Percentiles rank a stretch among this genome's conserved stretches.
Evolutionary conservation across 2,329 filamentous ascomycete species (phyloP).

Genomic region (Tolypocladium sp.): DNA sequence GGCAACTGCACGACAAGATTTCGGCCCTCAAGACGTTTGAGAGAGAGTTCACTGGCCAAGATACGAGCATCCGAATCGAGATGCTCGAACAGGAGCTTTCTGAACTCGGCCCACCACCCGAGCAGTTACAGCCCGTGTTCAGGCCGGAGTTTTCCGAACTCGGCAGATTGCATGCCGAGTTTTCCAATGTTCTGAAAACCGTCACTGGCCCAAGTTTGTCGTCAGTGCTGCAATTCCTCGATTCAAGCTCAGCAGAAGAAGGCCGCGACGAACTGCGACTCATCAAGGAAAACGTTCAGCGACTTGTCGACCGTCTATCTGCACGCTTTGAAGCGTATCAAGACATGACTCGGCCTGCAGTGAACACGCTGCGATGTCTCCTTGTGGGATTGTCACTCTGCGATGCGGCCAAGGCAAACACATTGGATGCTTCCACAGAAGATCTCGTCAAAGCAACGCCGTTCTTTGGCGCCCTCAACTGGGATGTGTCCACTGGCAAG

Average conservation of each 20-base stretch:
- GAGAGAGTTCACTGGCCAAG: conserved; percentile 55
- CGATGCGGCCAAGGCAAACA: conserved; percentile 32
- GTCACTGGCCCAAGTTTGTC: conserved; percentile 40
- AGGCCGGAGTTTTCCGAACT: conserved; percentile 62
- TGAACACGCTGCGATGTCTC: conserved; percentile 72
- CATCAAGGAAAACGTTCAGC: conserved; percentile 48
- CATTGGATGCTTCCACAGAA: conserved; percentile 21
- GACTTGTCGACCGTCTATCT: conserved; percentile 61
- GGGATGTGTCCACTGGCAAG: conserved; percentile 12
- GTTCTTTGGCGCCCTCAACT: conserved; percentile 42
- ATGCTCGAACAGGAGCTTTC: conserved; percentile 53
- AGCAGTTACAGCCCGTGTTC: conserved; percentile 56
- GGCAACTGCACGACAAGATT: conserved; percentile 46
- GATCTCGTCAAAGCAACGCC: conserved; percentile 39
- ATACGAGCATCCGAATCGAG: conserved; percentile 56
- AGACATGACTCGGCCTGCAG: conserved; percentile 70
- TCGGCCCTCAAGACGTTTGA: conserved; percentile 58
- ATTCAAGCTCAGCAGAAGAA: conserved; percentile 10
- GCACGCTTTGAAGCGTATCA: conserved; percentile 70
- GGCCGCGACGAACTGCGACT: conserved; percentile 34
- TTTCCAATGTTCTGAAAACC: conserved; percentile 65
- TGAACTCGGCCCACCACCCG: conserved; percentile 57
- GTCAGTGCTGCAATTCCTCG: conserved; percentile 17
- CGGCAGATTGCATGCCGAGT: conserved; percentile 68
- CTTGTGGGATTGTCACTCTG: conserved; percentile 64